phyloP scores from a whole-genome alignment of 2,329 filamentous ascomycete genomes.

The Rhinocladiella similis region DNA sequence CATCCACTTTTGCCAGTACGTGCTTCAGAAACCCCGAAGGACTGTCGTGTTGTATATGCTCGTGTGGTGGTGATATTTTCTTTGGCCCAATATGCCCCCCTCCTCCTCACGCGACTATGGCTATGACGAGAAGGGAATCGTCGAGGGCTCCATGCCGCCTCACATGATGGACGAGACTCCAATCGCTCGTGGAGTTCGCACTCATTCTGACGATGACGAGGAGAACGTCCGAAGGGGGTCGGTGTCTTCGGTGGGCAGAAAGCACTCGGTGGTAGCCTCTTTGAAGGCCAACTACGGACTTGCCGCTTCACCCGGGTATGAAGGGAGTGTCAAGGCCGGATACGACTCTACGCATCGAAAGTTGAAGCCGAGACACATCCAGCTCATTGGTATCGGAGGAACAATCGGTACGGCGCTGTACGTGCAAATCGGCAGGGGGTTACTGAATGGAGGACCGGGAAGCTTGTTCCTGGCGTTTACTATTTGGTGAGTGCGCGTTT shows the following conservation, averaged over 20 bases:
- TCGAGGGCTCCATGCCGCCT: conserved; percentile 2
- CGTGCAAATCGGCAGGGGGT: conserved; percentile 43
- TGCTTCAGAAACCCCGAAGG: no score
- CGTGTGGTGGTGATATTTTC: no score
- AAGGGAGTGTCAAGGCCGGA: conserved; percentile 15
- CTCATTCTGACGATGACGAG: conserved; percentile 17
- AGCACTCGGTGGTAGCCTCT: conserved; percentile 24
- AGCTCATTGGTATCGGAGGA: conserved; percentile 49
- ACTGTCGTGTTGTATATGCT: no score
- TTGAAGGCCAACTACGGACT: conserved; percentile 29
- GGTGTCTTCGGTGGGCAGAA: conserved; percentile 10
- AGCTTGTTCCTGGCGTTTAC: conserved; percentile 47
- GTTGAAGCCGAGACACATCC: conserved; percentile 47
- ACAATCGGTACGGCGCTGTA: conserved; percentile 47
- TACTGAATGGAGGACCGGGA: conserved; percentile 44
- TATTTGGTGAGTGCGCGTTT: conserved; percentile 41
- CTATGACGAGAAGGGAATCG: conserved; percentile 12
- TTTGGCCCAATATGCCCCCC: no score
- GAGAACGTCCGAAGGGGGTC: conserved; percentile 23
- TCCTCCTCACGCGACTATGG: conserved; percentile 5
- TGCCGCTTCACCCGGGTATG: conserved; percentile 6
- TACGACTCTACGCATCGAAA: conserved; percentile 33
- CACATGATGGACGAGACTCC: conserved; percentile 25
- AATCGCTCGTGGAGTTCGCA: conserved; percentile 23
- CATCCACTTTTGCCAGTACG: no score